Evolutionary conservation across 345 rosid species (phyloP).

Genomic region (Lenwebbia sp.): DNA sequence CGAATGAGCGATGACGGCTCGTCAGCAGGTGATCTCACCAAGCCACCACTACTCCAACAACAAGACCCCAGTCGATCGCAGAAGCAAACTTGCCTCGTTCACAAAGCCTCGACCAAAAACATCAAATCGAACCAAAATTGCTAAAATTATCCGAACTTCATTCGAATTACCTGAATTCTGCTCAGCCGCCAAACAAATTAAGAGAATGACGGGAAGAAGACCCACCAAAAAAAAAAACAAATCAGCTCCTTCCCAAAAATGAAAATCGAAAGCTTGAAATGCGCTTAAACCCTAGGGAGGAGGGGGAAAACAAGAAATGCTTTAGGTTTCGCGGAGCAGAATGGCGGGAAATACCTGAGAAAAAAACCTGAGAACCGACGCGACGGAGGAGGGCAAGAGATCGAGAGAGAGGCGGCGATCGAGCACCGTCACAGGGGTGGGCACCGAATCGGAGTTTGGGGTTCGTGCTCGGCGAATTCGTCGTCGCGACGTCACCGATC

Average conservation of each 20-base stretch:
- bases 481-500: neutral
- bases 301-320: neutral
- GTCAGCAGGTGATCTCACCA: neutral
- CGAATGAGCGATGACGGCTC: neutral
- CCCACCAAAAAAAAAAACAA: neutral
- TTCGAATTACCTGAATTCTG: neutral
- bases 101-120: neutral
- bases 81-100: neutral
- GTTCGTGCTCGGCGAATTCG: neutral
- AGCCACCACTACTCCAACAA: neutral
- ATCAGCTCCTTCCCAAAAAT: neutral
- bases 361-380: neutral
- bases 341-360: conserved; percentile 1
- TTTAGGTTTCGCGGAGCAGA: neutral
- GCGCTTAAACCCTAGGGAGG: conserved; percentile 17
- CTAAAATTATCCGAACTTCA: neutral
- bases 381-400: neutral
- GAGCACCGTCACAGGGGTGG: neutral
- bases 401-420: neutral
- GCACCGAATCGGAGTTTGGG: neutral
- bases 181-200: neutral
- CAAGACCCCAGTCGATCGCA: neutral
- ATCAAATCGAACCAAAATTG: neutral
- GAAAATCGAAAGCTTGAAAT: neutral
- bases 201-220: neutral